Conservation (phyloP, 2,329 filamentous ascomycete genomes). For the Neobulgaria alba region DNA sequence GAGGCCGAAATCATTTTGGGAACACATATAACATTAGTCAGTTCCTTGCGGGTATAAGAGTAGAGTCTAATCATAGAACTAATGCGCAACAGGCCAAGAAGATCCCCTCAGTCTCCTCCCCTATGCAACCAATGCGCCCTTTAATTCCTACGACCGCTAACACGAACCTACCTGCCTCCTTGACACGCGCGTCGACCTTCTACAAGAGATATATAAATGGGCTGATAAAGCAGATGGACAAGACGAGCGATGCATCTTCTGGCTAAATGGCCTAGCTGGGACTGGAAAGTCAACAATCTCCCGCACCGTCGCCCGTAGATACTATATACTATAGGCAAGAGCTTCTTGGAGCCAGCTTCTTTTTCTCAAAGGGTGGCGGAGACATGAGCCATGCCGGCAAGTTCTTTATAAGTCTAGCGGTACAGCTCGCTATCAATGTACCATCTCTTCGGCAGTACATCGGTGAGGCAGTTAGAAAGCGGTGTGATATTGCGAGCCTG, state of each 20-base stretch:
- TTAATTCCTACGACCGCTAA: constrained; percentile 16
- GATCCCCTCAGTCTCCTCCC: too few species aligned
- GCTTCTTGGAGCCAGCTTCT: constrained; percentile 28
- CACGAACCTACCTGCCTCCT: constrained; percentile 21
- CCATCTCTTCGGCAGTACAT: constrained; percentile 3
- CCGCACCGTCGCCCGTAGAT: constrained; percentile 26
- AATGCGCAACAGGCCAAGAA: too few species aligned
- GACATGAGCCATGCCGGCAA: constrained; percentile 24
- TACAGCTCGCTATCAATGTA: constrained; percentile 18
- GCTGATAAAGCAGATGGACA: constrained; percentile 12
- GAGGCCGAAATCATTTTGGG: too few species aligned
- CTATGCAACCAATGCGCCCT: constrained; percentile 11
- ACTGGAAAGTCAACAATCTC: constrained; percentile 31
- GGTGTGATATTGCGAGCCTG: constrained; percentile 7
- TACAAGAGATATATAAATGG: constrained; percentile 14
- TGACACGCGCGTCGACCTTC: constrained; percentile 22
- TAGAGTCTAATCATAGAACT: too few species aligned
- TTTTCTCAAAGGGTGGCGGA: constrained; percentile 20
- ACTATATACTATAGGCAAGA: constrained; percentile 12
- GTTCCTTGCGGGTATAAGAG: too few species aligned
- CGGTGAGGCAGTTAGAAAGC: constrained; percentile 11
- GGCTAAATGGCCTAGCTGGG: constrained; percentile 32
- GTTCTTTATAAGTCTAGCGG: constrained; percentile 29
- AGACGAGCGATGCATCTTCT: constrained; percentile 22
- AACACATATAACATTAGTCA: too few species aligned